Evolutionary conservation across 2,329 filamentous ascomycete genomes (phyloP), one percentile per base, ranked within the genome.

Genomic region (Aspergillus bombycis): DNA sequence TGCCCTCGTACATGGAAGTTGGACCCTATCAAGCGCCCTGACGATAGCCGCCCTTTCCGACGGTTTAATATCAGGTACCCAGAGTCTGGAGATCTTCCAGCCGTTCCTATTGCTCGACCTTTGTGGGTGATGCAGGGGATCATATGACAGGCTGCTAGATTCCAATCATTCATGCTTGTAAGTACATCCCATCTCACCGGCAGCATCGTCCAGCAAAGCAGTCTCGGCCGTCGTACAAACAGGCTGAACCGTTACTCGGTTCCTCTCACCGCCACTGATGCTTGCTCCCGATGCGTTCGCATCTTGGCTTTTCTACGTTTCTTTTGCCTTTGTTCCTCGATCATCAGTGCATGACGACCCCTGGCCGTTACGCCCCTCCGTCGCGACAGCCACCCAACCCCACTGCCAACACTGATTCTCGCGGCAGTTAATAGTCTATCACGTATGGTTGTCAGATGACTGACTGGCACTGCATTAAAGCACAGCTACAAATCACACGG

Each of bases 11-110:
- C 26, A 28, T n/a, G 26, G 16, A 50, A 11, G 26, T 50, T 19
- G 46, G 48, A 52, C 9, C 48, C 28, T 32, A 52, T 34, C 16
- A 52, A 52, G 28, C 48, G 16, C 48, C 38, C 38, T 52, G 28
- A 34, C 28, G 30, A 32, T 52, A 52, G 19, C 48, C 48, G 48
- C 48, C 48, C 48, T 52, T 26, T 52, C 48, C 48, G 48, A 52
- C 48, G 11, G 48, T 21, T 52, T 21, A 52, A 32, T 52, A 52
- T 52, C 48, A 52, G 48, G 48, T 52, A 52, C 48, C 19, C 19
- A 32, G 28, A 30, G 48, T 14, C 28, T 52, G 48, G 26, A 19
- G 4, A 21, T 52, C 16, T 21, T 32, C 48, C 48, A 52, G 16
- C 14, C 28, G 28, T 52, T 52, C 48, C 48, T 52, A 52, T 52